phyloP scores from a whole-genome alignment of 768 basidiomycete genomes.

The Mycena crocata region DNA sequence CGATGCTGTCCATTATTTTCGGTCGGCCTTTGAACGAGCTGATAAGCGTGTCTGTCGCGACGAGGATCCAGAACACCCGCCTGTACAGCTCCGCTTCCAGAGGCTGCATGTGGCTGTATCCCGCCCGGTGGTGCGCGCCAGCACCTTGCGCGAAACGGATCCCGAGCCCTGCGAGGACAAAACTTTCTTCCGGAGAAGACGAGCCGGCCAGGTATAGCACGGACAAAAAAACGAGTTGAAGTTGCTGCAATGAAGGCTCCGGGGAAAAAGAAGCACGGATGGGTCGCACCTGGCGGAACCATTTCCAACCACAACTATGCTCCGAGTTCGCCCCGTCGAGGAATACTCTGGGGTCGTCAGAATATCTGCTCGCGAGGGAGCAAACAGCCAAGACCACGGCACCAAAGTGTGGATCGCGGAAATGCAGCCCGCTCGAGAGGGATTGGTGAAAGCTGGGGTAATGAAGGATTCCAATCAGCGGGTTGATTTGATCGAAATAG shows the following conservation, averaged over 20 bases:
- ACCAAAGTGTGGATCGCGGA: conserved; percentile 1
- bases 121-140: conserved; percentile 13
- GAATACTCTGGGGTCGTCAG: conserved; percentile 10
- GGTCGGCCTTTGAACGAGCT: conserved; percentile 16
- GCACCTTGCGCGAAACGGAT: conserved; percentile 18
- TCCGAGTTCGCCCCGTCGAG: not conserved
- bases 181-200: conserved; percentile 8
- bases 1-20: not conserved
- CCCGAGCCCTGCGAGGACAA: conserved; percentile 1
- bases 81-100: conserved; percentile 15
- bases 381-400: not conserved
- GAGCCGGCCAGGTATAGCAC: not conserved
- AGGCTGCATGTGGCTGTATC: not conserved
- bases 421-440: conserved; percentile 1
- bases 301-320: conserved; percentile 15
- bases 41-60: not conserved
- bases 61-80: conserved; percentile 17
- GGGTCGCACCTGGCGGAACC: conserved; percentile 7
- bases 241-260: not conserved
- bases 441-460: conserved; percentile 5
- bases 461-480: conserved; percentile 5
- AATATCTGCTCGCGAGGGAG: conserved; percentile 9
- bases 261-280: conserved; percentile 1
- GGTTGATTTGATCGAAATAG: conserved; percentile 15
- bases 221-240: conserved; percentile 9